Percentiles rank a stretch among this genome's conserved stretches.
These are phyloP conservation scores for Chrysosporium queenslandicum DNA, from an alignment of 2,329 filamentous ascomycete species.

Conservation along the genomic window DNA sequence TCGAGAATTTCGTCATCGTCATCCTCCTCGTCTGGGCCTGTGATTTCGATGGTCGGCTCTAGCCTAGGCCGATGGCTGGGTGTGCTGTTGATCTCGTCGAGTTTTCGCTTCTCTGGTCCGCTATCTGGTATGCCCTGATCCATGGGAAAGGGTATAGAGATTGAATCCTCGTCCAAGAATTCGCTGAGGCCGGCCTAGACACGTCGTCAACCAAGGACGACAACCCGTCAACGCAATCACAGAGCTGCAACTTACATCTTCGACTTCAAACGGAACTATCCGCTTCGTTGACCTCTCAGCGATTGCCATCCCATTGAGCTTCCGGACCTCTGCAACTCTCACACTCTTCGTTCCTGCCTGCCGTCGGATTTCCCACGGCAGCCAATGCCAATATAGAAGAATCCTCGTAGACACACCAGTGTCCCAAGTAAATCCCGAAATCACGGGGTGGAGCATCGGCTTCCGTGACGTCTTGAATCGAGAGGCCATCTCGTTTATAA, in stretches of 20 bases:
- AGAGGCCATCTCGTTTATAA: conserved; percentile 74
- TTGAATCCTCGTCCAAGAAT: conserved; percentile 7
- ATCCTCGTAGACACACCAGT: conserved; percentile 62
- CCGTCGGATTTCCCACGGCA: conserved; percentile 31
- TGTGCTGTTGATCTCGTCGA: not conserved
- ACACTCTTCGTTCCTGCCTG: conserved; percentile 39
- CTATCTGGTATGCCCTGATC: not conserved
- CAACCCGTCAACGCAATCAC: not conserved
- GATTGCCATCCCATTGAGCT: conserved; percentile 46
- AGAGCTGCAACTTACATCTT: conserved; percentile 23
- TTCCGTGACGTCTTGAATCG: conserved; percentile 57
- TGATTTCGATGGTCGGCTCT: not conserved
- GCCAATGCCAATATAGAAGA: conserved; percentile 70
- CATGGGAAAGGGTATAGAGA: not conserved
- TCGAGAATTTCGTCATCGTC: conserved; percentile 11
- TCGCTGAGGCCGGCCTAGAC: conserved; percentile 2
- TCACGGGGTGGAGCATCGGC: conserved; percentile 62
- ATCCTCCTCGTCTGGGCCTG: not conserved
- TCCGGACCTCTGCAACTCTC: conserved; percentile 56
- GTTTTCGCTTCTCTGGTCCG: not conserved
- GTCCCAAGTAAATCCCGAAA: conserved; percentile 73
- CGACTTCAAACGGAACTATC: conserved; percentile 35
- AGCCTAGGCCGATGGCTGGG: not conserved
- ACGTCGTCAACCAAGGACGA: not conserved
- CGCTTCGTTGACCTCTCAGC: conserved; percentile 23